Percentiles rank a stretch among this genome's conserved stretches.
Evolutionary conservation across 352 stramenopile species (phyloP).

Genomic region (Saprolegnia parasitica): DNA sequence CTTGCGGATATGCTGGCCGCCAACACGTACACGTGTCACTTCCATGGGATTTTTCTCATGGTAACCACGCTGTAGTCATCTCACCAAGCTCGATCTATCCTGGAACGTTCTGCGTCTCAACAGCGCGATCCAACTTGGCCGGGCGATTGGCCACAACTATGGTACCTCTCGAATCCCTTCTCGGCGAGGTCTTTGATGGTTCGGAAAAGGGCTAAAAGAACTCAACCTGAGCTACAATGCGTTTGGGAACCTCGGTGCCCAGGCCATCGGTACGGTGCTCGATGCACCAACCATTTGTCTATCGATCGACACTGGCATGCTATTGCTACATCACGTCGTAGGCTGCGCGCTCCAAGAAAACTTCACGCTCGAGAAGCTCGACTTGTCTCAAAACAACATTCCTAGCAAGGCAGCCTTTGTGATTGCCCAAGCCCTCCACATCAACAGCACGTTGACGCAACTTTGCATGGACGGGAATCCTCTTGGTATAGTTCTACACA

Average conservation of each 20-base stretch:
- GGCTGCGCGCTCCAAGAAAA: conserved; percentile 55
- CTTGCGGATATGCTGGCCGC: conserved; percentile 80
- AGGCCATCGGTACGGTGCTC: conserved; percentile 44
- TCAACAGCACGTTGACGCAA: conserved; percentile 38
- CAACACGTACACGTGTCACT: conserved; percentile 42
- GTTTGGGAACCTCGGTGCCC: conserved; percentile 56
- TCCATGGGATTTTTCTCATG: too few species aligned
- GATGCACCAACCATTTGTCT: too few species aligned
- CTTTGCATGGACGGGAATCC: conserved; percentile 65
- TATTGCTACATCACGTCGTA: conserved; percentile 23
- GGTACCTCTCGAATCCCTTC: conserved; percentile 20
- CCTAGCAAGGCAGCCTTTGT: conserved; percentile 53
- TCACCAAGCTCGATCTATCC: conserved; percentile 71
- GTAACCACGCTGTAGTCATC: conserved; percentile 40
- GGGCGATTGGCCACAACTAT: conserved; percentile 55
- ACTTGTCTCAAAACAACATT: conserved; percentile 75
- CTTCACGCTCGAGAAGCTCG: conserved; percentile 44
- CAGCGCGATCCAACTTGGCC: conserved; percentile 55
- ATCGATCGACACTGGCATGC: too few species aligned
- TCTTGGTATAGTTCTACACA: conserved; percentile 45
- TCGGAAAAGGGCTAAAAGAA: conserved; percentile 37
- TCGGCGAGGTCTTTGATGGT: neutral
- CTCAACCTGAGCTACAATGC: conserved; percentile 75
- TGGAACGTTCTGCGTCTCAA: conserved; percentile 84
- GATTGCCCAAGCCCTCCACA: conserved; percentile 56